Evolutionary conservation across 2,329 filamentous ascomycete species (phyloP).

Genomic region (Sporothrix pallida): DNA sequence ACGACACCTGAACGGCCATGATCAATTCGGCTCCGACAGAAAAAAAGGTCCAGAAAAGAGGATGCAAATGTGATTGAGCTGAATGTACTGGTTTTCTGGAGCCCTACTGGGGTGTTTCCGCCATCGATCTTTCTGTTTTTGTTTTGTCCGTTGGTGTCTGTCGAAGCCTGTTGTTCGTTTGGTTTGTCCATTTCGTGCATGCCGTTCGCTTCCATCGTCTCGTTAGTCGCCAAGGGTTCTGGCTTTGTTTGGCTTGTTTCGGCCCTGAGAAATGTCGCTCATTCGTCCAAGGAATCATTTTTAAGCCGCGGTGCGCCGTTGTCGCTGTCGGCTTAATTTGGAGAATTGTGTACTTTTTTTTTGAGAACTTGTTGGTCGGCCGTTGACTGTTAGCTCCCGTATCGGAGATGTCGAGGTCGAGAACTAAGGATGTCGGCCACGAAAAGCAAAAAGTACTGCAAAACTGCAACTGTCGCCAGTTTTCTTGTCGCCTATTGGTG

Average conservation of each 20-base stretch:
- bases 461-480: too few species aligned
- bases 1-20: background rate
- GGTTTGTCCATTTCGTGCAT: conserved; percentile 15
- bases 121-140: background rate
- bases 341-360: background rate
- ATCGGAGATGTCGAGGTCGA: background rate
- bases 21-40: conserved; percentile 1
- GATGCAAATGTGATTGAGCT: background rate
- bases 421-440: too few species aligned
- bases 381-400: background rate
- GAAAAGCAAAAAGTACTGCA: too few species aligned
- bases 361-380: too few species aligned
- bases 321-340: conserved; percentile 6
- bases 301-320: conserved; percentile 14
- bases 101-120: background rate
- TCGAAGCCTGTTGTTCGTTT: background rate
- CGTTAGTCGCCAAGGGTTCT: background rate
- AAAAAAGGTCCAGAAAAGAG: background rate
- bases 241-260: background rate
- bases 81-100: background rate
- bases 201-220: background rate
- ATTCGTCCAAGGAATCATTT: conserved; percentile 4
- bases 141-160: background rate
- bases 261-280: background rate
- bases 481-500: background rate